phyloP scores from a whole-genome alignment of 139 green algal genomes.

The Micromonas commoda region DNA sequence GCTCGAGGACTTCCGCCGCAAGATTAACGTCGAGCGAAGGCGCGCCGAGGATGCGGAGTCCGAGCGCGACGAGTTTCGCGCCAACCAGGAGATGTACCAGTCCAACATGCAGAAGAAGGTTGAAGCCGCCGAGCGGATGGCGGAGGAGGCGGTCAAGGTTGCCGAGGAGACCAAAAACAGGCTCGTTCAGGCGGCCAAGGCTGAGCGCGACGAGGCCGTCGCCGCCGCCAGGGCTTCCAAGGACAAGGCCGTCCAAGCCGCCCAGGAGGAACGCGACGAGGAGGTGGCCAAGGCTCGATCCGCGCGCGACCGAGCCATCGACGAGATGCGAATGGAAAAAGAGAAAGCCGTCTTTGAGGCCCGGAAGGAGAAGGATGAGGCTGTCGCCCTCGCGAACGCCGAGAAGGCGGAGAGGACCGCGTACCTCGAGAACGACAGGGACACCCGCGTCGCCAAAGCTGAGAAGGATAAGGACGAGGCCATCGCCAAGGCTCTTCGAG shows the following conservation, averaged over 20 bases:
- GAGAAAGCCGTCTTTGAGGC: too few relatives aligned
- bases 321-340: too few relatives aligned
- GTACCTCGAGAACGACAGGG: not conserved
- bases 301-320: too few relatives aligned
- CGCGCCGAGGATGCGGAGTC: not conserved
- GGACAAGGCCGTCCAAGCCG: too few relatives aligned
- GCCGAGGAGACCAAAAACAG: not conserved
- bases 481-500: too few relatives aligned
- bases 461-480: not conserved
- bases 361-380: not conserved
- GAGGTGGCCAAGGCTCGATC: too few relatives aligned
- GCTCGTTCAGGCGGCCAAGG: not conserved
- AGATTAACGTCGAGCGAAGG: not conserved
- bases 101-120: not conserved
- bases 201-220: not conserved
- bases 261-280: too few relatives aligned
- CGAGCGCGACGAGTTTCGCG: not conserved
- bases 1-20: not conserved
- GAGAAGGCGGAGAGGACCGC: not conserved
- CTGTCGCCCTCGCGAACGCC: too few relatives aligned
- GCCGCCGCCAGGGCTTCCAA: too few relatives aligned
- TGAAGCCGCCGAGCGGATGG: not conserved
- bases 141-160: not conserved
- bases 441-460: not conserved
- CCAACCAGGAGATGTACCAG: not conserved